Percentiles rank a stretch among this genome's conserved stretches.
Evolutionary conservation across 495 filamentous ascomycete species (phyloP).

Genomic region (Acidomyces sp.): DNA sequence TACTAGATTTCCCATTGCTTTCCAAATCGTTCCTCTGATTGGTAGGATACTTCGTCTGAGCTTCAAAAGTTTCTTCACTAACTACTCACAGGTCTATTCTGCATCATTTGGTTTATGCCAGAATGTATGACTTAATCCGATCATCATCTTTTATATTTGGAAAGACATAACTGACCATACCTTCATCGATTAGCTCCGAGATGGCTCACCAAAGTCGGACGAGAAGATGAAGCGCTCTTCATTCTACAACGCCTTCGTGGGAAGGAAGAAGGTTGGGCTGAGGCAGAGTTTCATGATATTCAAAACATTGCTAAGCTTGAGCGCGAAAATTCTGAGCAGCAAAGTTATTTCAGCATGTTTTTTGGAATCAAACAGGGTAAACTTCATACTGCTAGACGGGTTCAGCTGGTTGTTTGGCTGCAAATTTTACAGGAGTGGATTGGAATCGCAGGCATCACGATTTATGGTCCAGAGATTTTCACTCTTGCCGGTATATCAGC

Average conservation of each 20-base stretch:
- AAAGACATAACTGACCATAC: too few species aligned
- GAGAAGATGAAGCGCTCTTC: slow-evolving; percentile 35
- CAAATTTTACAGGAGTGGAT: slow-evolving; percentile 65
- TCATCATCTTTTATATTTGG: too few species aligned
- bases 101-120: slow-evolving; percentile 21
- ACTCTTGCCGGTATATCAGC: slow-evolving; percentile 49
- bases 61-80: too few species aligned
- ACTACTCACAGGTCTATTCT: slow-evolving; percentile 28
- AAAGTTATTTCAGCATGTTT: slow-evolving; percentile 50
- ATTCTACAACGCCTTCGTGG: slow-evolving; percentile 51
- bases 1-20: slow-evolving; percentile 48
- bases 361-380: slow-evolving; percentile 50
- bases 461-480: slow-evolving; percentile 49
- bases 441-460: slow-evolving; percentile 58
- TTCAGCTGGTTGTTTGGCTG: slow-evolving; percentile 58
- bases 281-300: slow-evolving; percentile 53
- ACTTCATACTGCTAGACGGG: slow-evolving; percentile 50
- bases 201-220: slow-evolving; percentile 21
- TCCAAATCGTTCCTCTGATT: slow-evolving; percentile 55
- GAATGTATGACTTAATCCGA: too few species aligned
- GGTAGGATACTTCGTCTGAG: too few species aligned
- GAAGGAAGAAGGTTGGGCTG: slow-evolving; percentile 43
- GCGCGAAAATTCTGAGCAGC: slow-evolving; percentile 36
- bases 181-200: too few species aligned
- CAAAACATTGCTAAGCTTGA: slow-evolving; percentile 44